phyloP scores from a whole-genome alignment of 768 basidiomycete species.

The Vishniacozyma victoriae region DNA sequence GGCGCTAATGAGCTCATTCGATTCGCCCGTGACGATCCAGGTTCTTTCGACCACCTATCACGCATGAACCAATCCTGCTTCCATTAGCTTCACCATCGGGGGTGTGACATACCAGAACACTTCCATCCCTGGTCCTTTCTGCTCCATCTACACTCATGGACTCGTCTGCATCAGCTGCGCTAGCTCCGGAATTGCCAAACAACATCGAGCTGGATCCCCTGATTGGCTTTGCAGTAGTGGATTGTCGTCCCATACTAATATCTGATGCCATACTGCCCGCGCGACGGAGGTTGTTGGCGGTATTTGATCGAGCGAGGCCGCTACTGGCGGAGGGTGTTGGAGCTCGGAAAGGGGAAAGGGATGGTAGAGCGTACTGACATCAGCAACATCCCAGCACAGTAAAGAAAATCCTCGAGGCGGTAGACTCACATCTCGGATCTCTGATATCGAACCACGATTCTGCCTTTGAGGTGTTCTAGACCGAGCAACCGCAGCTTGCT shows the following conservation, averaged over 20 bases:
- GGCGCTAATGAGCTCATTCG: constrained; percentile 21
- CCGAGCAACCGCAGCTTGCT: neutral
- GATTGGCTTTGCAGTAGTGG: constrained; percentile 5
- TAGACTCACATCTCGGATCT: constrained; percentile 10
- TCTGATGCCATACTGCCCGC: constrained; percentile 21
- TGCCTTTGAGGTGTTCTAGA: neutral
- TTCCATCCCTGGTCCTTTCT: constrained; percentile 17
- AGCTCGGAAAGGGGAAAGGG: constrained; percentile 29
- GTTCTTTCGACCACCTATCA: constrained; percentile 26
- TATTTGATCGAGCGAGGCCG: no score
- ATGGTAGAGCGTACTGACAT: constrained; percentile 22
- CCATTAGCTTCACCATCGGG: constrained; percentile 2
- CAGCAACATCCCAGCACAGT: no score
- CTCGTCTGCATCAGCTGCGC: constrained; percentile 15
- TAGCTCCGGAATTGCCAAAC: constrained; percentile 12
- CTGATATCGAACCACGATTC: neutral
- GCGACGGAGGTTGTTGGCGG: constrained; percentile 10
- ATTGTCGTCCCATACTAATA: constrained; percentile 25
- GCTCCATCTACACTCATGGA: constrained; percentile 32
- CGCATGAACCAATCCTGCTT: constrained; percentile 39
- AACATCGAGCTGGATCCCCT: constrained; percentile 20
- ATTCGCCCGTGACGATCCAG: constrained; percentile 21
- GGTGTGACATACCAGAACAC: constrained; percentile 23
- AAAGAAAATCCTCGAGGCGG: no score
- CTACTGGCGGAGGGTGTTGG: no score